Evolutionary conservation across 352 stramenopile species (phyloP), one percentile per base, ranked within the genome.

Genomic region (Globisporangium parvum): DNA sequence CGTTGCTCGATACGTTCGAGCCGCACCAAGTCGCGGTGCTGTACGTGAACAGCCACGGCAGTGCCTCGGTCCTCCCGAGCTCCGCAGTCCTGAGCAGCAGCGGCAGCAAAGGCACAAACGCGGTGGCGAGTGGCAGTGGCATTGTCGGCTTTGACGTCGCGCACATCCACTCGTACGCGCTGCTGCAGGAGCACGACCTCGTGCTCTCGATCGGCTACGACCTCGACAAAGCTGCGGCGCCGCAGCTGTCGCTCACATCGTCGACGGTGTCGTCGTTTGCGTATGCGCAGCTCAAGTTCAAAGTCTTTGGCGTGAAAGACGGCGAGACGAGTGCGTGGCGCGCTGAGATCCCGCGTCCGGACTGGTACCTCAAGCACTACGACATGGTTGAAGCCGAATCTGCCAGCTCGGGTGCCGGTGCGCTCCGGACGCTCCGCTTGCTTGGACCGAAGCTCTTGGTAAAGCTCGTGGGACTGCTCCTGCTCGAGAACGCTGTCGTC

Each of bases 121-220:
- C 39, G 0, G 18, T 20, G 14, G 23, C 47, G 18, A 41, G 18
- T 12, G 15, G 15, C 14, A 33, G 56, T 52, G 78, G 75, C 3
- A 88, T 90, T 68, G 45, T 87, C 17, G 80, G 80, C 49, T 93
- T 87, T 56, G 82, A 93, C 47, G 82, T 93, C 1, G 78, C 78
- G 6, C 72, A 85, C 11, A 87, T 93, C 59, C 85, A 87, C 49
- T 80, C 75, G 11, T 77, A 91, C 49, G 80, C 82, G 35, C 62
- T 93, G 18, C 77, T 93, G 23, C 75, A 93, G 63, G 73, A 89
- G 50, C 67, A 75, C 28, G 66, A 71, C 5, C 59, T 86, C 17
- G 82, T 92, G 55, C 66, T 92, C 3, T 87, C 71, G 15, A 75
- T 92, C 44, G 77, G 80, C 37, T 88, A 86, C 48, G 69, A 78